Base-by-base conservation (phyloP, 768 basidiomycete genomes). In the Postia placenta region DNA sequence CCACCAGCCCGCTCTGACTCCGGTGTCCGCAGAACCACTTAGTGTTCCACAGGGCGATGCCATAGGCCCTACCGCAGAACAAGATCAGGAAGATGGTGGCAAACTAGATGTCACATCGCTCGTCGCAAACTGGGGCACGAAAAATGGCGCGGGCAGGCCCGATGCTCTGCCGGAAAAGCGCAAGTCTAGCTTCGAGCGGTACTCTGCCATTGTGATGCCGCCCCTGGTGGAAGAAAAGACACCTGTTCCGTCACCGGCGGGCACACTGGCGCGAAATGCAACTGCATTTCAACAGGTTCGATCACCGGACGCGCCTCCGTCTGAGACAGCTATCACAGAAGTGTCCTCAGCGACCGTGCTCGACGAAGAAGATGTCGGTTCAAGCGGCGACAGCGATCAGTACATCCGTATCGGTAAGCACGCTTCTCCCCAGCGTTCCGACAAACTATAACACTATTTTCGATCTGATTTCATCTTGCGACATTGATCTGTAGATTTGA, bases 161-260 rank as follows among this genome's bases (percentile, higher is more conserved):
- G 41, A 49, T 6, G 51, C 60, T 3, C 69, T 69, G 25, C 52
- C 63, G 24, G 84, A 89, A 58, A 80, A 74, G 57, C 75, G 81
- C 45, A 80, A 75, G 60, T 81, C 84, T 27, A 86, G 74, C 54
- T 80, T 79, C 55, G 85, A 87, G 50, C 79, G 73, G 57, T 85
- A 84, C 55, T 79, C 84, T 6, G 72, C 76, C 0, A 72, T 82
- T 30, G 68, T 72, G 24, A 65, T 88, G 58, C 86, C 87, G 20
- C 70, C 85, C 5, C 62, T 90, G 50, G 70, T 74, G 49, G 88
- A 90, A 64, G 88, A 82, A 60, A 72, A 69, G 42, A 85, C 84
- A 1, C 83, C 83, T 11, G 65, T 62, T 11, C 62, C 69, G 11
- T 73, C 81, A 1, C 85, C 84, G 15, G 70, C 67, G 1, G 73